Percentiles rank a stretch among this genome's conserved stretches.
These are phyloP conservation scores for Hemerocallis citrina DNA, from an alignment of 106 monocot species.

Conservation along the genomic window DNA sequence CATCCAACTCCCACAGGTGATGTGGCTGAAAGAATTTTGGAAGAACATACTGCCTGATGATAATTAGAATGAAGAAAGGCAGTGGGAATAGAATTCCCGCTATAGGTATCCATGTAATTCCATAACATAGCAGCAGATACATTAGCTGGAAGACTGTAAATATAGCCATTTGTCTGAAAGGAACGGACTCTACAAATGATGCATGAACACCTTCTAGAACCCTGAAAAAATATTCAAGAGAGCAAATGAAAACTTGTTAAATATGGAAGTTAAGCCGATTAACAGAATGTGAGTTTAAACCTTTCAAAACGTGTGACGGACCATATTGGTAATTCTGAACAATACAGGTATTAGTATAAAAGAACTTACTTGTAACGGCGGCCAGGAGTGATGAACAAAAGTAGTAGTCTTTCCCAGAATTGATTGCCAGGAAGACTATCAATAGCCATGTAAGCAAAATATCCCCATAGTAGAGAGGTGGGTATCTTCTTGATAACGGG, in stretches of 20 bases:
- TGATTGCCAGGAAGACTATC: constrained; percentile 43
- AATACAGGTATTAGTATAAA: not conserved
- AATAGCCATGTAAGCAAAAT: constrained; percentile 44
- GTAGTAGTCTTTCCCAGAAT: constrained; percentile 42
- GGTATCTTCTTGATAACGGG: constrained; percentile 34
- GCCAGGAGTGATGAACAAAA: constrained; percentile 26
- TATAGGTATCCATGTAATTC: constrained; percentile 91
- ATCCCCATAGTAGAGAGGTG: constrained; percentile 41
- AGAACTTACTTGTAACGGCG: constrained; percentile 30
- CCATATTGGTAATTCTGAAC: not conserved
- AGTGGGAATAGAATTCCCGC: constrained; percentile 85
- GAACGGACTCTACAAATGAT: constrained; percentile 73
- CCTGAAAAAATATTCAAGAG: constrained; percentile 23
- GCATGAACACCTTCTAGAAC: constrained; percentile 78
- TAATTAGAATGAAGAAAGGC: constrained; percentile 74
- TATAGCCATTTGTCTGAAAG: constrained; percentile 37
- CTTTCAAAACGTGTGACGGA: not conserved
- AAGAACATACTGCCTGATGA: constrained; percentile 56
- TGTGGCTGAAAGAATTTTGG: constrained; percentile 38
- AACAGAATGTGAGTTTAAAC: not conserved
- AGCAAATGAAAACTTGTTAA: not conserved
- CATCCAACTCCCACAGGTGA: constrained; percentile 44
- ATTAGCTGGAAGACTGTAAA: constrained; percentile 75
- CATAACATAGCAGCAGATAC: constrained; percentile 71
- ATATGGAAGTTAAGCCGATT: not conserved